Evolutionary conservation across 192 early-diverging fungal species (phyloP).

Genomic region (Lobosporangium transversale): DNA sequence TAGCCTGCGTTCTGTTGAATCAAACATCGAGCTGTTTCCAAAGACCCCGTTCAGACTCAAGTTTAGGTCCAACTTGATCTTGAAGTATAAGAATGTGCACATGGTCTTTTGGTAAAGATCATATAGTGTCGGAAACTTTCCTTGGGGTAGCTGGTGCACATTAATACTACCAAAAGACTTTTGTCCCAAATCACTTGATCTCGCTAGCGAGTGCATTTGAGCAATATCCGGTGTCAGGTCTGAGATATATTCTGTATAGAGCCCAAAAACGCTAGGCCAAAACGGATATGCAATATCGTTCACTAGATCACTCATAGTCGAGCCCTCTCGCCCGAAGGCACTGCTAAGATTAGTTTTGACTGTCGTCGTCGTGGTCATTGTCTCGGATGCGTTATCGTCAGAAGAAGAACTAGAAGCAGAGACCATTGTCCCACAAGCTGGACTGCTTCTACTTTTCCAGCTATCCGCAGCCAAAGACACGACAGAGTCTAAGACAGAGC

Average conservation of each 20-base stretch:
- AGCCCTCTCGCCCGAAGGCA: slow-evolving; percentile 18
- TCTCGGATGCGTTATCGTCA: slow-evolving; percentile 18
- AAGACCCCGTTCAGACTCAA: slow-evolving; percentile 54
- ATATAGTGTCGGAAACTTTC: slow-evolving; percentile 47
- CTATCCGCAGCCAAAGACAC: slow-evolving; percentile 28
- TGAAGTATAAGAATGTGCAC: slow-evolving; percentile 46
- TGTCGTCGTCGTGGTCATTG: background rate
- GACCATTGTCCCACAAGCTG: slow-evolving; percentile 7
- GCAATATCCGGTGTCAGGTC: slow-evolving; percentile 20
- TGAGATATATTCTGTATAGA: slow-evolving; percentile 43
- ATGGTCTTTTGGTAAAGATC: slow-evolving; percentile 52
- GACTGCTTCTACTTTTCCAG: slow-evolving; percentile 40
- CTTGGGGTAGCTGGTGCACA: slow-evolving; percentile 42
- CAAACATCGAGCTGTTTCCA: slow-evolving; percentile 61
- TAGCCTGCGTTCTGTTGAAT: slow-evolving; percentile 57
- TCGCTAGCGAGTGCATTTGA: slow-evolving; percentile 39
- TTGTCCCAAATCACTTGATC: slow-evolving; percentile 36
- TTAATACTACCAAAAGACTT: slow-evolving; percentile 42
- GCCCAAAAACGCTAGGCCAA: slow-evolving; percentile 48
- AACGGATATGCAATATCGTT: slow-evolving; percentile 38
- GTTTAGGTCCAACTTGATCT: slow-evolving; percentile 64
- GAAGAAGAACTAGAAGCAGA: slow-evolving; percentile 5
- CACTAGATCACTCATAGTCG: slow-evolving; percentile 15
- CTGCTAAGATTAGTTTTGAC: background rate
- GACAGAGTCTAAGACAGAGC: slow-evolving; percentile 19